Conservation (phyloP, 208 protist species). For the Tritrichomonas foetus region DNA sequence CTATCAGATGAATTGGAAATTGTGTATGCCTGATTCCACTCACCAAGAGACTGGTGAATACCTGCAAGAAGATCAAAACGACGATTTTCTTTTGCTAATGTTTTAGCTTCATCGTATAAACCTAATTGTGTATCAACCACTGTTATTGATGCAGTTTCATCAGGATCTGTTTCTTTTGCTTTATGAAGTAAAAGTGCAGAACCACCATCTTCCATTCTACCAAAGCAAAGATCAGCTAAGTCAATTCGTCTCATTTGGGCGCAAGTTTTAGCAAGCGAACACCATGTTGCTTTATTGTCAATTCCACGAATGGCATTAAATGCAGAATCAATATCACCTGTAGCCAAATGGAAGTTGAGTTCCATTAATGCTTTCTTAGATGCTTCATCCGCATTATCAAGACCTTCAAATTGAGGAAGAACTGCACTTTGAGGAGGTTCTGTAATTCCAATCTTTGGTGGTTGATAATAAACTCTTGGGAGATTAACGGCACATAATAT, state of each 20-base stretch:
- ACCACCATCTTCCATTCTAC: not conserved
- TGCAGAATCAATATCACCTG: not conserved
- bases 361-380: not conserved
- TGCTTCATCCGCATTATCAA: not conserved
- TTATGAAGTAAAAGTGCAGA: constrained; percentile 10
- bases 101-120: not conserved
- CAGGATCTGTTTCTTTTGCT: not conserved
- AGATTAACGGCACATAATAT: not conserved
- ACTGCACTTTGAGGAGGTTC: not conserved
- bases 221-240: not conserved
- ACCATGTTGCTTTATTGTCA: not conserved
- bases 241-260: not conserved
- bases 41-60: not conserved
- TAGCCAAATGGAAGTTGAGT: not conserved
- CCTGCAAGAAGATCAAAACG: not conserved
- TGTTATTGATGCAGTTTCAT: not conserved
- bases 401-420: constrained; percentile 24
- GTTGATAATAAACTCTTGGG: not conserved
- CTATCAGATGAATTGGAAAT: not conserved
- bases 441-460: not conserved
- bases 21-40: not conserved
- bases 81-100: not conserved
- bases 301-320: not conserved
- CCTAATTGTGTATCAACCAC: not conserved
- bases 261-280: not conserved